Evolutionary conservation across 2,329 filamentous ascomycete genomes (phyloP), one percentile per base, ranked within the genome.

Genomic region (Fusarium udum): DNA sequence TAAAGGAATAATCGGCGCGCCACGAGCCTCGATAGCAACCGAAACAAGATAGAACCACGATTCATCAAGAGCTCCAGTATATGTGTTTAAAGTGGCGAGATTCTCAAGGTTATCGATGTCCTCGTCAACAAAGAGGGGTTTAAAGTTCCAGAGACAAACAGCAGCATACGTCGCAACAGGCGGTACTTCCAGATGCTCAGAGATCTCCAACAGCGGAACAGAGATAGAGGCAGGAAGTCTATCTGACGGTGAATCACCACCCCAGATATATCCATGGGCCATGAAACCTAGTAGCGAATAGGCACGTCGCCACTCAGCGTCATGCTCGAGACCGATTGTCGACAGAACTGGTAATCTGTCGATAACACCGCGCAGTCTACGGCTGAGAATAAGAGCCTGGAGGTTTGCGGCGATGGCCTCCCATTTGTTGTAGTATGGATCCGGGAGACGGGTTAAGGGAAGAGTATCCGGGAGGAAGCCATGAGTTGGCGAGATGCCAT

Each of bases 31-130:
- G 73, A 99, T 98, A 71, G 95, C 96, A 7, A 98, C 93, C 1
- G 95, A 98, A 59, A 98, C 91, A 18, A 99, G 87, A 81, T 98
- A 99, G 81, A 99, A 99, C 96, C 96, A 99, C 71, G 96, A 97
- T 84, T 99, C 96, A 80, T 99, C 96, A 62, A 97, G 86, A 13
- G 95, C 95, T 57, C 96, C 96, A 22, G 96, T 98, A 79, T 98
- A 97, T 22, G 96, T 98, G 78, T 91, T 90, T 69, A 98, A 87
- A 5, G 94, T 96, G 45, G 94, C 91, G 63, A 99, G 88, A 78
- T 99, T 98, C 79, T 96, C 92, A 51, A 98, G 87, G 72, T 91
- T 90, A 79, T 97, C 94, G 64, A 96, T 90, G 40, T 89, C 88
- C 81, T 98, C 95, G 71, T 94, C 90, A 67, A 91, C 84, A 79